Conservation (phyloP, 768 basidiomycete genomes). For the Kwoniella pini region DNA sequence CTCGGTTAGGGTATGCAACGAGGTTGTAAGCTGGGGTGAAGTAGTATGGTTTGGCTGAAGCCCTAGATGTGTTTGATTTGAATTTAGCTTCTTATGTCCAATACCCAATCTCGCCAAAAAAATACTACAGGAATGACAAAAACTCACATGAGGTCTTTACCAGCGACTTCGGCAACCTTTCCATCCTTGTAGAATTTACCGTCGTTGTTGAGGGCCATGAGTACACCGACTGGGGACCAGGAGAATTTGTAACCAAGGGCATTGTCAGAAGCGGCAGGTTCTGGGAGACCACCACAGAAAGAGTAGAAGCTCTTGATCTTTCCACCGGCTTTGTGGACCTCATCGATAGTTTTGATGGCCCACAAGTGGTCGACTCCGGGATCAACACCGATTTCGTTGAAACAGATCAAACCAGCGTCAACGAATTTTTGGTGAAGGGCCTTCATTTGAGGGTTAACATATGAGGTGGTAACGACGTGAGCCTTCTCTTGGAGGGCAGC, state of each 20-base stretch:
- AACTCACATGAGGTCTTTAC: conserved; percentile 76
- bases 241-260: conserved; percentile 99
- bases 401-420: conserved; percentile 84
- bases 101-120: too few relatives aligned
- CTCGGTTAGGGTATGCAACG: conserved; percentile 94
- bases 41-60: conserved; percentile 84
- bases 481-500: conserved; percentile 86
- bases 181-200: conserved; percentile 75
- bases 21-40: conserved; percentile 95
- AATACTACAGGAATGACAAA: too few relatives aligned
- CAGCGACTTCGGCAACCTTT: conserved; percentile 67
- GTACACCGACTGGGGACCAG: conserved; percentile 94
- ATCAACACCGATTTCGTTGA: conserved; percentile 96
- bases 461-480: conserved; percentile 93
- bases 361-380: conserved; percentile 50
- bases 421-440: conserved; percentile 78
- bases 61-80: conserved; percentile 14
- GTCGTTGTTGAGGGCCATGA: conserved; percentile 88
- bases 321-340: conserved; percentile 91
- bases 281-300: conserved; percentile 91
- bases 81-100: conserved; percentile 20
- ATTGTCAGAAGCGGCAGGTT: conserved; percentile 73
- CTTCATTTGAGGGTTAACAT: conserved; percentile 87
- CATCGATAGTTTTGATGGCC: conserved; percentile 61
- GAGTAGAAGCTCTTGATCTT: conserved; percentile 74